These are phyloP conservation scores for Hypoxylon sp. DNA, from an alignment of 2,329 filamentous ascomycete genomes.

Conservation along the genomic window DNA sequence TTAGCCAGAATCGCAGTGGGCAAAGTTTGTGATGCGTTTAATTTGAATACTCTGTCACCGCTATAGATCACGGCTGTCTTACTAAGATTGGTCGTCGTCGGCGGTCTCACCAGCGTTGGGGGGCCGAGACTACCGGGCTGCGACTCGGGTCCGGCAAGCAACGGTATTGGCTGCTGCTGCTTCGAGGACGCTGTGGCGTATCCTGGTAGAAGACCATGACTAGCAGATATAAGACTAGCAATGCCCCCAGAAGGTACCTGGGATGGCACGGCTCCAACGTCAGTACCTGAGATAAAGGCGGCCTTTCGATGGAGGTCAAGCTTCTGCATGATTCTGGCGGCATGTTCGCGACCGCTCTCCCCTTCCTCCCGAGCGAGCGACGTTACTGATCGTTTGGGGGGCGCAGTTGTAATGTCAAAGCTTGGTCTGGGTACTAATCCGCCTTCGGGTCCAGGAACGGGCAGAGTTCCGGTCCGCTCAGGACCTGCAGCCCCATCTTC, in stretches of 20 bases:
- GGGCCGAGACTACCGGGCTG: slow-evolving; percentile 76
- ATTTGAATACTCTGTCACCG: slow-evolving; percentile 73
- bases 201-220: slow-evolving; percentile 78
- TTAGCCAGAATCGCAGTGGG: slow-evolving; percentile 91
- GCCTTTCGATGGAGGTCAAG: slow-evolving; percentile 87
- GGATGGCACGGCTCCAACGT: slow-evolving; percentile 49
- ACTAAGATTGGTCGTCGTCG: slow-evolving; percentile 84
- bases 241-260: slow-evolving; percentile 69
- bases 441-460: slow-evolving; percentile 68
- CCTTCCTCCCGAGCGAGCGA: slow-evolving; percentile 70
- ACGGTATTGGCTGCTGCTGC: slow-evolving; percentile 46
- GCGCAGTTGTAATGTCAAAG: slow-evolving; percentile 67
- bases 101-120: slow-evolving; percentile 81
- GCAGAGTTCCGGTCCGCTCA: slow-evolving; percentile 72
- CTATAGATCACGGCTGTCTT: slow-evolving; percentile 83
- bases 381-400: slow-evolving; percentile 64
- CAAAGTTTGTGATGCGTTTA: slow-evolving; percentile 73
- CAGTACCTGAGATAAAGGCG: slow-evolving; percentile 60
- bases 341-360: slow-evolving; percentile 80
- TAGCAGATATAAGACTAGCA: slow-evolving; percentile 84
- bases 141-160: slow-evolving; percentile 54
- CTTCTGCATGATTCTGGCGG: slow-evolving; percentile 89
- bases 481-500: slow-evolving; percentile 46
- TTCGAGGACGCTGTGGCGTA: slow-evolving; percentile 47
- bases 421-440: slow-evolving; percentile 68